Percentiles rank a stretch among this genome's conserved stretches.
These are phyloP conservation scores for Epichloe aotearoae DNA, from an alignment of 2,329 filamentous ascomycete species.

Conservation along the genomic window DNA sequence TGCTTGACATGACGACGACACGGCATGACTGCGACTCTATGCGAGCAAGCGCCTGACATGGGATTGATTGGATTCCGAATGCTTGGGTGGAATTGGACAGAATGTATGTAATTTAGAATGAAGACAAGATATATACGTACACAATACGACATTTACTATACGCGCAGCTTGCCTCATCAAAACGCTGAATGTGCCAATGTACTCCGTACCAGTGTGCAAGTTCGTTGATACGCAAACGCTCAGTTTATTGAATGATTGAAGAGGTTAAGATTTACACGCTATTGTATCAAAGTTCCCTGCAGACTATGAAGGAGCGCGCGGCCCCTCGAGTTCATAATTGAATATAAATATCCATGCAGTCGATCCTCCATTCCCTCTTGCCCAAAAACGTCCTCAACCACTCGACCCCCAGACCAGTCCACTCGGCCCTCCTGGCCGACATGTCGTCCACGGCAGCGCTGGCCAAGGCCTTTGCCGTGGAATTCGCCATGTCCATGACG, in stretches of 20 bases:
- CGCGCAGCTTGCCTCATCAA: too few species aligned
- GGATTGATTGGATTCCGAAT: not conserved
- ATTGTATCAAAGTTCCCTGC: not conserved
- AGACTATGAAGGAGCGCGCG: too few species aligned
- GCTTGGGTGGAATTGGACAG: not conserved
- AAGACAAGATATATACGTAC: not conserved
- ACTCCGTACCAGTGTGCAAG: not conserved
- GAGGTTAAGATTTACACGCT: not conserved
- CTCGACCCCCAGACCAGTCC: slow-evolving; percentile 68
- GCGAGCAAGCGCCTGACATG: not conserved
- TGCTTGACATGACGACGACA: not conserved
- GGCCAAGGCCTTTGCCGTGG: slow-evolving; percentile 55
- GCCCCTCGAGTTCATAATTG: slow-evolving; percentile 32
- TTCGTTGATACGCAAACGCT: not conserved
- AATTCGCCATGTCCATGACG: slow-evolving; percentile 46
- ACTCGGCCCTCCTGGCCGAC: slow-evolving; percentile 42
- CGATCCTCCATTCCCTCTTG: slow-evolving; percentile 76
- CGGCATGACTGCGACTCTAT: not conserved
- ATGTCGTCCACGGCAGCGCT: slow-evolving; percentile 53
- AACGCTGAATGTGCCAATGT: too few species aligned
- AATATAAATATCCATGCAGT: slow-evolving; percentile 81
- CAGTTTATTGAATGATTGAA: too few species aligned
- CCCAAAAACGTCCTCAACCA: slow-evolving; percentile 77
- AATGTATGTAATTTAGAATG: not conserved
- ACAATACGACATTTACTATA: not conserved